Evolutionary conservation across 2,329 filamentous ascomycete species (phyloP).

Genomic region (Colletotrichum lentis): DNA sequence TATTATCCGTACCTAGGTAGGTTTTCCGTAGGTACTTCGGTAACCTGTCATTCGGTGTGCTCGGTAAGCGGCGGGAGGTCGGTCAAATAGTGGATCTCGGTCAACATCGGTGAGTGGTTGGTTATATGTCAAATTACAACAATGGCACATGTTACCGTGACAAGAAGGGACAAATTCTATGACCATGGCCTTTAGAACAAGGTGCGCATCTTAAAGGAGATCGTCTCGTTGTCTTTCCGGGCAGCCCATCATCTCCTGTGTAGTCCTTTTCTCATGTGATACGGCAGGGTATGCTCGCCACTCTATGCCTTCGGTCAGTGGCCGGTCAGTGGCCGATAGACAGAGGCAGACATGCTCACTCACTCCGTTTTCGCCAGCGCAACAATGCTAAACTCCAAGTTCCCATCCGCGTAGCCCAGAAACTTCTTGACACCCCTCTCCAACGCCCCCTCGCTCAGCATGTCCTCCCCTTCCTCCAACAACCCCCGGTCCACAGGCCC

Average conservation of each 20-base stretch:
- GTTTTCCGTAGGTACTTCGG: no score
- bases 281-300: no score
- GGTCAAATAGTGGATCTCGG: no score
- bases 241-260: no score
- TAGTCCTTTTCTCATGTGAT: no score
- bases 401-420: slow-evolving; percentile 49
- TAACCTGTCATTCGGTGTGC: not conserved
- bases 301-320: not conserved
- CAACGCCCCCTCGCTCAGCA: slow-evolving; percentile 73
- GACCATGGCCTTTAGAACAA: no score
- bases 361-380: slow-evolving; percentile 44
- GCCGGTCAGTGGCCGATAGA: not conserved
- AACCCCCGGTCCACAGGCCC: slow-evolving; percentile 74
- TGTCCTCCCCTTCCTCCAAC: slow-evolving; percentile 65
- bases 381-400: slow-evolving; percentile 52
- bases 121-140: not conserved
- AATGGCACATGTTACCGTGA: no score
- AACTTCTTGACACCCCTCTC: slow-evolving; percentile 62
- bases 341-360: not conserved
- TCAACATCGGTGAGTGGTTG: no score
- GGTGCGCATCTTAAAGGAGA: no score
- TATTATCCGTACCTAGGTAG: no score
- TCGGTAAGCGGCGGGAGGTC: not conserved
- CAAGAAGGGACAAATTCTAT: not conserved
- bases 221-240: no score